A percentile compares a stretch with the other conserved stretches of the same genome.
These are phyloP conservation scores for Beauveria asiatica DNA, from an alignment of 2,329 filamentous ascomycete genomes.

Conservation along the genomic window DNA sequence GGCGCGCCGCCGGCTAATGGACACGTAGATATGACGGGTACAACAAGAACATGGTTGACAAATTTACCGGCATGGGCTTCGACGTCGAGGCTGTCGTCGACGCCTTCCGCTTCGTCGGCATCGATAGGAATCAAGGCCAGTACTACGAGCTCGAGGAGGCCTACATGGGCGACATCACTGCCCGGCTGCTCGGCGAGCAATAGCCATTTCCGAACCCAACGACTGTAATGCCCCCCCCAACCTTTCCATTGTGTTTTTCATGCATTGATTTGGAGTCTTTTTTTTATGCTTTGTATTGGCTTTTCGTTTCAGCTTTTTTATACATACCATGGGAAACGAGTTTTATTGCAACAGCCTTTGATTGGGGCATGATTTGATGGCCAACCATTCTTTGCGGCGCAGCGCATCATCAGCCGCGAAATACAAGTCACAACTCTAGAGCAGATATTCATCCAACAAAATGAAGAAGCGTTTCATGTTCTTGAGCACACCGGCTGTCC, in stretches of 20 bases:
- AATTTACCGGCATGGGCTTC: slow-evolving; percentile 88
- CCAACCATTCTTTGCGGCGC: background rate
- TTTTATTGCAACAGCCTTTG: background rate
- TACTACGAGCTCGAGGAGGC: slow-evolving; percentile 85
- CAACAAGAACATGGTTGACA: slow-evolving; percentile 71
- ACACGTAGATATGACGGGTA: slow-evolving; percentile 70
- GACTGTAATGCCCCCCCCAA: background rate
- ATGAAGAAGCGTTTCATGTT: background rate
- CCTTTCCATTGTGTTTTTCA: background rate
- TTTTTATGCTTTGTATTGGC: background rate
- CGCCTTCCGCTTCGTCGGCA: slow-evolving; percentile 73
- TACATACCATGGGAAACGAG: background rate
- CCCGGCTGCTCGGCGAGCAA: slow-evolving; percentile 72
- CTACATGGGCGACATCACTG: slow-evolving; percentile 84
- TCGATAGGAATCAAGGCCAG: slow-evolving; percentile 66
- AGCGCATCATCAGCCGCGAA: no score
- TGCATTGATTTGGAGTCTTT: background rate
- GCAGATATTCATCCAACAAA: no score
- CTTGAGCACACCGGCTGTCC: slow-evolving; percentile 7
- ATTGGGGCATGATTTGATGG: background rate
- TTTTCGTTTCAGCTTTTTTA: background rate
- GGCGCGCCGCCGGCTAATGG: background rate
- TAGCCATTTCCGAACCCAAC: slow-evolving; percentile 21
- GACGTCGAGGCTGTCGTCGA: slow-evolving; percentile 77
- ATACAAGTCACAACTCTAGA: no score